Evolutionary conservation across 345 rosid genomes (phyloP).

Genomic region (Citrus medica): DNA sequence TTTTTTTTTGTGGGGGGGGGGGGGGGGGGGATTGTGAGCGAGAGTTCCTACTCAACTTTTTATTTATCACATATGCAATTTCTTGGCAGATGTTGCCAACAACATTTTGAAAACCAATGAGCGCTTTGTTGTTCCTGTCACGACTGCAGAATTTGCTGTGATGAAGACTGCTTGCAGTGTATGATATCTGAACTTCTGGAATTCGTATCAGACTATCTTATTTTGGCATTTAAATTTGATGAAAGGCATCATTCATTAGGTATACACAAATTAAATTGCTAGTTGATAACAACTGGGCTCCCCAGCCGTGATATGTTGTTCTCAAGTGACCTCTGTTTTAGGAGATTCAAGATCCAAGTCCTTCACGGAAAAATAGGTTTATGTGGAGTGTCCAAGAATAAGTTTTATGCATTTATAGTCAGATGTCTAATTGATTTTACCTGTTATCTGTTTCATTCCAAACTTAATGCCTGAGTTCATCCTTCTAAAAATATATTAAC

Average conservation of each 20-base stretch:
- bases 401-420: not conserved
- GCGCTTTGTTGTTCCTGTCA: conserved; percentile 60
- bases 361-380: not conserved
- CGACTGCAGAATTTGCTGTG: conserved; percentile 80
- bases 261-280: not conserved
- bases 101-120: conserved; percentile 60
- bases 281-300: not conserved
- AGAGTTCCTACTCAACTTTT: not conserved
- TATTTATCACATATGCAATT: not conserved
- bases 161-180: conserved; percentile 88
- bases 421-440: not conserved
- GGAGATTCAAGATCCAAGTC: not conserved
- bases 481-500: not conserved
- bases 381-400: not conserved
- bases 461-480: not conserved
- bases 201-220: not conserved
- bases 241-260: not conserved
- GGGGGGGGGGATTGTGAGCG: not conserved
- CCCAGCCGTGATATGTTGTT: not conserved
- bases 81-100: conserved; percentile 67
- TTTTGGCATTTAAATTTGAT: not conserved
- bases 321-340: not conserved
- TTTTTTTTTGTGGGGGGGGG: too few species aligned
- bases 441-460: not conserved
- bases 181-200: conserved; percentile 23